Evolutionary conservation across 495 filamentous ascomycete genomes (phyloP).

Genomic region (Xylaria acuta): DNA sequence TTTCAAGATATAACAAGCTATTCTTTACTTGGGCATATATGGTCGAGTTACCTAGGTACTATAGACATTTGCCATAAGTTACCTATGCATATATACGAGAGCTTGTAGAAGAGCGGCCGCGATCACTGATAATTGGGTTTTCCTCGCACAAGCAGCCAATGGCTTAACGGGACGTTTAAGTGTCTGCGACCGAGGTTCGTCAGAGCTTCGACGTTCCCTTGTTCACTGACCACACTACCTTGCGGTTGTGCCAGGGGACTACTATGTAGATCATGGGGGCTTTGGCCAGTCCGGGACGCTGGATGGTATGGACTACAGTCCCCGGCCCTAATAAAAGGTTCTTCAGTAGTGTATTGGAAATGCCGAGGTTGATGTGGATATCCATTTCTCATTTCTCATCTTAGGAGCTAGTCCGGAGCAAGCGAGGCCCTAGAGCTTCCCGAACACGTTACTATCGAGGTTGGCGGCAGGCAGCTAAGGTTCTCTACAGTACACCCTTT

Average conservation of each 20-base stretch:
- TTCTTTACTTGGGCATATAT: not conserved
- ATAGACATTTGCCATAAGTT: no score
- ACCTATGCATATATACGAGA: no score
- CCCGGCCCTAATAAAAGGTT: not conserved
- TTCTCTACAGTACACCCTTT: no score
- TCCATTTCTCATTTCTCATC: no score
- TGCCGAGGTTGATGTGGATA: constrained; percentile 1
- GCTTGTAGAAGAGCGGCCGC: no score
- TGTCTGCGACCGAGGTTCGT: not conserved
- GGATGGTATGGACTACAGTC: no score
- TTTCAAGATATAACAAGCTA: not conserved
- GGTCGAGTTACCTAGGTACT: no score
- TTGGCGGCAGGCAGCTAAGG: not conserved
- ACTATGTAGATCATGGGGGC: not conserved
- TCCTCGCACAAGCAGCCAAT: no score
- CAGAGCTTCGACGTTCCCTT: not conserved
- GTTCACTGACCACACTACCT: not conserved
- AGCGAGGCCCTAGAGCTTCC: not conserved
- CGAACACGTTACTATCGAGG: not conserved
- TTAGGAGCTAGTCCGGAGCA: not conserved
- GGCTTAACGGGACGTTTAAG: no score
- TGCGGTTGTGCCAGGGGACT: not conserved
- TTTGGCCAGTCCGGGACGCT: not conserved
- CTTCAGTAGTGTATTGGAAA: not conserved
- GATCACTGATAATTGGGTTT: no score